phyloP scores from a whole-genome alignment of 1,284 basidiomycete species.

The Coniophora puteana region DNA sequence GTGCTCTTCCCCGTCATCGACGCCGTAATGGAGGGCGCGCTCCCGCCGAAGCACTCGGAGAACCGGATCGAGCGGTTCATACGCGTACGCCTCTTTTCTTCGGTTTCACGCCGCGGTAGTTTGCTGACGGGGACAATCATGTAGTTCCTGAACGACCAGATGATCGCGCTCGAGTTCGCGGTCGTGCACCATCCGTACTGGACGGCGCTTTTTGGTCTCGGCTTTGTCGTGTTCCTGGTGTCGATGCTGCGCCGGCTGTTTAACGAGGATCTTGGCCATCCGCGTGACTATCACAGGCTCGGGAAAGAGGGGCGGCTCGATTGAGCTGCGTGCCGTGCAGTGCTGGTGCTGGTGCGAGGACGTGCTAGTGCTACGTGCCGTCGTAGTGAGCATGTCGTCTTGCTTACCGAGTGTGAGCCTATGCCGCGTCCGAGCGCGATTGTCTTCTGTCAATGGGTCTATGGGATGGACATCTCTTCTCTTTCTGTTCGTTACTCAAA shows the following conservation, averaged over 20 bases:
- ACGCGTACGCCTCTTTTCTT: conserved; percentile 42
- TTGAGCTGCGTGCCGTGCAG: conserved; percentile 8
- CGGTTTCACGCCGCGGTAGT: background rate
- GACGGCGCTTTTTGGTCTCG: conserved; percentile 8
- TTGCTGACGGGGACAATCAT: no score
- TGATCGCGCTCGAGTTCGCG: conserved; percentile 10
- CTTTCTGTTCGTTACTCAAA: no score
- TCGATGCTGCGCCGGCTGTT: conserved; percentile 13
- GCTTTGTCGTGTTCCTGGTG: conserved; percentile 10
- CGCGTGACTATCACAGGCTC: conserved; percentile 15
- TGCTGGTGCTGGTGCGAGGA: background rate
- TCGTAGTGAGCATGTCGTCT: no score
- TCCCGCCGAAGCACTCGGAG: conserved; percentile 64
- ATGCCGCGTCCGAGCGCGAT: no score
- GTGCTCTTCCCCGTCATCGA: conserved; percentile 73
- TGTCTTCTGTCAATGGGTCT: no score
- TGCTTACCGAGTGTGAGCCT: no score
- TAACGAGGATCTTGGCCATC: conserved; percentile 13
- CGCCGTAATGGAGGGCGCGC: conserved; percentile 53
- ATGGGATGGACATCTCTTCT: no score
- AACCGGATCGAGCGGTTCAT: conserved; percentile 65
- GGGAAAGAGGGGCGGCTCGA: conserved; percentile 18
- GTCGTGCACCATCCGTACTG: conserved; percentile 22
- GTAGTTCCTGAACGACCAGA: conserved; percentile 15
- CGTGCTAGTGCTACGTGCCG: no score